A percentile compares a stretch with the other conserved stretches of the same genome.
Conservation (phyloP, 225 moss, liverwort and hornwort species). For the Bryum argenteum region DNA sequence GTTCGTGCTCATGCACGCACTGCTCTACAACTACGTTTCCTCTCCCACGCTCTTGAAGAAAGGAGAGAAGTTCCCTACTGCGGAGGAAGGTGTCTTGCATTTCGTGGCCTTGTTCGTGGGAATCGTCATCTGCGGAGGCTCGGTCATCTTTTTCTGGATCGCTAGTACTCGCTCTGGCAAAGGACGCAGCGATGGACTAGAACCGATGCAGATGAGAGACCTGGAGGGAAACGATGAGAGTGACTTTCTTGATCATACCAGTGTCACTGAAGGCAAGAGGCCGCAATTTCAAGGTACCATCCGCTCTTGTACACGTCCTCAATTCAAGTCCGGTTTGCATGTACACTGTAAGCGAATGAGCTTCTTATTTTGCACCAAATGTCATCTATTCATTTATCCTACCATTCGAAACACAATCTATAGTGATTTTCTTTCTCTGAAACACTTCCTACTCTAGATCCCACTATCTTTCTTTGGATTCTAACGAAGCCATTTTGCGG, state of each 20-base stretch:
- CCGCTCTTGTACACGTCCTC: background rate
- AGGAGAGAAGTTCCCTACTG: conserved; percentile 34
- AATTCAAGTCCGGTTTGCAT: too few relatives aligned
- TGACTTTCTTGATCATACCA: conserved; percentile 45
- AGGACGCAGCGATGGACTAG: background rate
- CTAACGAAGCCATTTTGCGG: too few relatives aligned
- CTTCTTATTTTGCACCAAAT: too few relatives aligned
- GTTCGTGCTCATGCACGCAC: conserved; percentile 39
- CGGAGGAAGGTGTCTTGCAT: conserved; percentile 32
- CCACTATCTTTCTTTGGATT: too few relatives aligned
- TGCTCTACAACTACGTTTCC: conserved; percentile 28
- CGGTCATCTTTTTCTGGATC: conserved; percentile 47
- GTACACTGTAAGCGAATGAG: too few relatives aligned
- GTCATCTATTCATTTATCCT: too few relatives aligned
- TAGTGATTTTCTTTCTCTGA: too few relatives aligned
- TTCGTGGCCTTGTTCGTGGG: conserved; percentile 52
- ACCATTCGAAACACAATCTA: too few relatives aligned
- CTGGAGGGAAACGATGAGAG: conserved; percentile 30
- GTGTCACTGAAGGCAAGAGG: conserved; percentile 34
- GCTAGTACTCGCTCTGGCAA: background rate
- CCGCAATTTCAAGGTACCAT: conserved; percentile 30
- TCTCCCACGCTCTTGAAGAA: conserved; percentile 36
- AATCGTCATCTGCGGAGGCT: conserved; percentile 54
- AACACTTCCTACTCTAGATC: too few relatives aligned
- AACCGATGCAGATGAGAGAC: background rate